Percentiles rank a stretch among this genome's conserved stretches.
phyloP scores from a whole-genome alignment of 768 basidiomycete genomes.

The Dendrothele bispora region DNA sequence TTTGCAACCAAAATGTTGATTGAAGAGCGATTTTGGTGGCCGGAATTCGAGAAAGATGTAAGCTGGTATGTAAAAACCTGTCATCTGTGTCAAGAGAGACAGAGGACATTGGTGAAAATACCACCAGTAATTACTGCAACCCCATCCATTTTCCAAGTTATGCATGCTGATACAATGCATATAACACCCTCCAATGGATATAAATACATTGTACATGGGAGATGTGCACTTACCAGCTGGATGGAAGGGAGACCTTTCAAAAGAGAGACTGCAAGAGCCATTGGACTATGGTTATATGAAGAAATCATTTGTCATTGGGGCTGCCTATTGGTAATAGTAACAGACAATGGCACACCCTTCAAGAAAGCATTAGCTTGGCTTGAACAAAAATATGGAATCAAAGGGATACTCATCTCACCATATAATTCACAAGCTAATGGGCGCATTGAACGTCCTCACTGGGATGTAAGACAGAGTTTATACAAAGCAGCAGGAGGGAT shows the following conservation, averaged over 20 bases:
- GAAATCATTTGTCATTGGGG: constrained; percentile 27
- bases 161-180: constrained; percentile 8
- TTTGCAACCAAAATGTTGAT: too few species aligned
- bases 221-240: constrained; percentile 6
- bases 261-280: not conserved
- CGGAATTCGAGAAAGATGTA: too few species aligned
- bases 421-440: constrained; percentile 30
- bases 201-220: constrained; percentile 5
- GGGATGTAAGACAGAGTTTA: not conserved
- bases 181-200: constrained; percentile 8
- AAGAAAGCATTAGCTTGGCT: constrained; percentile 19
- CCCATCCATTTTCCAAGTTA: constrained; percentile 6
- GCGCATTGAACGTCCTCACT: not conserved
- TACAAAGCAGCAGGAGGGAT: not conserved
- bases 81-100: too few species aligned
- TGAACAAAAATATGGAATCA: constrained; percentile 21
- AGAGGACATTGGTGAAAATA: too few species aligned
- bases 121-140: not conserved
- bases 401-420: constrained; percentile 26
- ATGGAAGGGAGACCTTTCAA: constrained; percentile 4
- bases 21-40: too few species aligned
- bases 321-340: constrained; percentile 23
- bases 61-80: too few species aligned
- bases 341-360: constrained; percentile 27
- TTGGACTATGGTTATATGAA: constrained; percentile 4